Evolutionary conservation across 176 grass and related monocot species (phyloP).

Genomic region (Oryza rufipogon): DNA sequence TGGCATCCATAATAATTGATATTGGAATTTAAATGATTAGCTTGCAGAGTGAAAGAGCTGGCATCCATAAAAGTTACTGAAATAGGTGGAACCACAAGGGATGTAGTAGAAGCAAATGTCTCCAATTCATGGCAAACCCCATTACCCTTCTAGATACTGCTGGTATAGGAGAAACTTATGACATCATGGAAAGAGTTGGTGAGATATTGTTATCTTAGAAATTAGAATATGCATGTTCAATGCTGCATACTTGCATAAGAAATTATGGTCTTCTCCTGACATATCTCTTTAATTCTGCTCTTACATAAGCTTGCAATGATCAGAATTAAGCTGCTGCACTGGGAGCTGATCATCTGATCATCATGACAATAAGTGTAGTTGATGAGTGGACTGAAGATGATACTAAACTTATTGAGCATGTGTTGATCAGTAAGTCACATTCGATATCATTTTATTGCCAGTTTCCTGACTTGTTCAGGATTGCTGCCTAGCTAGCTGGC

Average conservation of each 20-base stretch:
- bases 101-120: slow-evolving; percentile 87
- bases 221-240: background rate
- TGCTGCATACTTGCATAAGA: background rate
- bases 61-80: slow-evolving; percentile 47
- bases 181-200: slow-evolving; percentile 92
- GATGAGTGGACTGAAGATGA: slow-evolving; percentile 92
- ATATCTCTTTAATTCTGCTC: slow-evolving; percentile 29
- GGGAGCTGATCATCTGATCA: slow-evolving; percentile 84
- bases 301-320: slow-evolving; percentile 74
- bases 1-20: slow-evolving; percentile 49
- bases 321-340: slow-evolving; percentile 72
- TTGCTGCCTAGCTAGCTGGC: background rate
- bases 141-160: slow-evolving; percentile 93
- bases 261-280: slow-evolving; percentile 18
- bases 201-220: background rate
- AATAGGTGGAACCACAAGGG: slow-evolving; percentile 91
- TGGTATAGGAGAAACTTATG: slow-evolving; percentile 88
- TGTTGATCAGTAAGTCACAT: slow-evolving; percentile 60
- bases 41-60: slow-evolving; percentile 96
- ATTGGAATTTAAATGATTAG: slow-evolving; percentile 75
- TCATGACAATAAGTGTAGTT: slow-evolving; percentile 89
- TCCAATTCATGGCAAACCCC: slow-evolving; percentile 73
- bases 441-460: slow-evolving; percentile 1
- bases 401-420: slow-evolving; percentile 68
- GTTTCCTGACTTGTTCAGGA: slow-evolving; percentile 5